Percentiles rank a stretch among this genome's conserved stretches.
These are phyloP conservation scores for Picea sitchensis DNA, from an alignment of 75 land plant species.

Conservation along the genomic window DNA sequence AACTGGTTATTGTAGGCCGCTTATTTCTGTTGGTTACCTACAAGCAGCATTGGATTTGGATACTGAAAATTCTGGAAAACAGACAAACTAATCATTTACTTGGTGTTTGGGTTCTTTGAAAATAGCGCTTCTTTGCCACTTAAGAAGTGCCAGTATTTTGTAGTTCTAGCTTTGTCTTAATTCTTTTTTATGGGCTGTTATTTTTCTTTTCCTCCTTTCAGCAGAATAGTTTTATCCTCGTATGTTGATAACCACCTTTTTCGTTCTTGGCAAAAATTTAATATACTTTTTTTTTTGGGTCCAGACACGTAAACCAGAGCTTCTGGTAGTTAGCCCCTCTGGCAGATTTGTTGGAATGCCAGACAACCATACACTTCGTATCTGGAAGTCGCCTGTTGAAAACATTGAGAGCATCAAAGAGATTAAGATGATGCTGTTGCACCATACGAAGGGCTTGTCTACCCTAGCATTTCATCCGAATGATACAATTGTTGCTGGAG, in stretches of 20 bases:
- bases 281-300: not conserved
- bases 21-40: not conserved
- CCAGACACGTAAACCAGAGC: constrained; percentile 20
- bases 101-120: not conserved
- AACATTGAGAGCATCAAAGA: constrained; percentile 17
- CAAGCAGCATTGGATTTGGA: not conserved
- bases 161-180: not conserved
- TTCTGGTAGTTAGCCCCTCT: constrained; percentile 33
- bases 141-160: not conserved
- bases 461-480: constrained; percentile 82
- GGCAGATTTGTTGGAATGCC: constrained; percentile 71
- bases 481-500: constrained; percentile 82
- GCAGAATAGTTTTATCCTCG: too few species aligned
- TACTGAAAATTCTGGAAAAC: not conserved
- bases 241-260: too few species aligned
- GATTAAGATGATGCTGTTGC: constrained; percentile 45
- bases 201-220: not conserved
- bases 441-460: constrained; percentile 61
- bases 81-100: not conserved
- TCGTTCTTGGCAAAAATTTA: too few species aligned
- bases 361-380: constrained; percentile 35
- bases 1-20: not conserved
- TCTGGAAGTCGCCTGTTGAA: constrained; percentile 62
- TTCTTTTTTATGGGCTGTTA: not conserved
- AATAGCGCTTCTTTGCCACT: not conserved